Evolutionary conservation across 2,329 filamentous ascomycete species (phyloP).

Genomic region (Dactylellina sp.): DNA sequence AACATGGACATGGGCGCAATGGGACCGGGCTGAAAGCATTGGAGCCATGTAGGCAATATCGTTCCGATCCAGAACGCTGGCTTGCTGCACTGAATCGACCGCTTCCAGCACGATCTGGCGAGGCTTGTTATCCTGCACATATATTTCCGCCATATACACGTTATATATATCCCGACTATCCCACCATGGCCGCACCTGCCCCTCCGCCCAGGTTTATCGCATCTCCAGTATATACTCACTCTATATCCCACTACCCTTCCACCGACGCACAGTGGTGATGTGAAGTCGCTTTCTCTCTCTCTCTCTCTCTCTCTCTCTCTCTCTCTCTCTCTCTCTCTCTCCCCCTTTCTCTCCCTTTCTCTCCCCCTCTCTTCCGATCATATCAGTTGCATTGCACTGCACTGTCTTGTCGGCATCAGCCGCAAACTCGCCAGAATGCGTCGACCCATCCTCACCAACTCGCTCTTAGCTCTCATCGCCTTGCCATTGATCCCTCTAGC

Average conservation of each 20-base stretch:
- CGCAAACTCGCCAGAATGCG: slow-evolving; percentile 35
- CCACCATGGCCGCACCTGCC: no score
- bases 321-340: background rate
- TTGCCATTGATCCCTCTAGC: slow-evolving; percentile 25
- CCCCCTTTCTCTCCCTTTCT: background rate
- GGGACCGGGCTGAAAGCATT: slow-evolving; percentile 27
- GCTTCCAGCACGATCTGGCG: background rate
- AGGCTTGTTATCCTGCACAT: no score
- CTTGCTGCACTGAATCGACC: background rate
- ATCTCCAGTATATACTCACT: no score
- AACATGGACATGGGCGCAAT: slow-evolving; percentile 20
- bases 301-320: background rate
- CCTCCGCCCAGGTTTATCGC: no score
- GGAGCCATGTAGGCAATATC: background rate
- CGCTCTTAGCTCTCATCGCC: slow-evolving; percentile 34
- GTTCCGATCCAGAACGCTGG: slow-evolving; percentile 42
- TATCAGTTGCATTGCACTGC: no score
- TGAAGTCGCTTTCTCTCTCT: background rate
- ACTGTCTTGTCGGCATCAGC: slow-evolving; percentile 19
- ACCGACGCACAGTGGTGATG: background rate
- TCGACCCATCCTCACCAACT: slow-evolving; percentile 29
- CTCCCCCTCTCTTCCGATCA: no score
- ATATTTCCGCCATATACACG: no score
- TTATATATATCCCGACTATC: no score
- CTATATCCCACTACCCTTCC: no score